Conservation (phyloP, 768 basidiomycete species). For the Mycena maculata region DNA sequence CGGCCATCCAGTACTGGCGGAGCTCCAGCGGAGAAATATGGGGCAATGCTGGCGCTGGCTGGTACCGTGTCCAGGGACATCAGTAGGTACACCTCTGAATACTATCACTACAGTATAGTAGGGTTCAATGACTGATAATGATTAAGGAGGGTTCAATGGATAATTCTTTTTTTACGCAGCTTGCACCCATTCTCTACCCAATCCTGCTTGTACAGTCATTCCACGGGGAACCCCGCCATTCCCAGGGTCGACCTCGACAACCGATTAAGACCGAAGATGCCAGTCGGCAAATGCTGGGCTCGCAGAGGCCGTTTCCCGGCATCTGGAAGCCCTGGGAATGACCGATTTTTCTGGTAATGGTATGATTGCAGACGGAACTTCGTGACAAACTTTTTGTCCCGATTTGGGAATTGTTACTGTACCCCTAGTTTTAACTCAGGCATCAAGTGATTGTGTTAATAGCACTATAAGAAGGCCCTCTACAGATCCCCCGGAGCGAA, state of each 20-base stretch:
- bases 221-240: too few relatives aligned
- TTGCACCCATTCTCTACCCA: background rate
- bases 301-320: too few relatives aligned
- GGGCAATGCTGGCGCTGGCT: background rate
- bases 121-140: background rate
- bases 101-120: background rate
- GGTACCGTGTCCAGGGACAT: background rate
- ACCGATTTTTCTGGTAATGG: too few relatives aligned
- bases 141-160: background rate
- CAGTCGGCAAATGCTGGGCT: too few relatives aligned
- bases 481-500: constrained; percentile 1
- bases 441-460: background rate
- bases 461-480: background rate
- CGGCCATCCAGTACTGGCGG: background rate
- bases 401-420: background rate
- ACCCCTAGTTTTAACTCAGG: background rate
- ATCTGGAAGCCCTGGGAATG: too few relatives aligned
- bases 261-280: too few relatives aligned
- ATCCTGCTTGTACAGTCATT: background rate
- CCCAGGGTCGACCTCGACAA: too few relatives aligned
- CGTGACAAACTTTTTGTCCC: background rate
- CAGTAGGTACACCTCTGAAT: background rate
- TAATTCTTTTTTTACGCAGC: background rate
- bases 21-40: background rate
- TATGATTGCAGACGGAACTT: too few relatives aligned